phyloP scores from a whole-genome alignment of 2,329 filamentous ascomycete species.

The Phialemonium atrogriseum region DNA sequence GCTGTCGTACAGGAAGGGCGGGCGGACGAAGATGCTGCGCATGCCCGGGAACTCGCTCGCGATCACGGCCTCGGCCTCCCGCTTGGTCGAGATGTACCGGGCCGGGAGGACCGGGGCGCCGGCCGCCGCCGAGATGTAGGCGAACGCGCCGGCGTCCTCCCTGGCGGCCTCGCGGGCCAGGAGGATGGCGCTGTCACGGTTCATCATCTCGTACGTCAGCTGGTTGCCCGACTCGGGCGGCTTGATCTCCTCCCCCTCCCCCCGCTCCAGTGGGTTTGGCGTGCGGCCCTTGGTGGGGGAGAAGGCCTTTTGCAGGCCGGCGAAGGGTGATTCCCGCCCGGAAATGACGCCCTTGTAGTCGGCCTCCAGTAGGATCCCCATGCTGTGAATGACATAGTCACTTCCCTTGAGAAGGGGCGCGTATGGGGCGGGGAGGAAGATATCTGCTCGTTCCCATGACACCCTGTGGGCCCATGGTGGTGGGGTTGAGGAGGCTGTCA shows the following conservation, averaged over 20 bases:
- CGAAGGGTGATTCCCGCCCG: slow-evolving; percentile 73
- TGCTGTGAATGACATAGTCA: slow-evolving; percentile 82
- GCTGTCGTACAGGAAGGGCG: slow-evolving; percentile 83
- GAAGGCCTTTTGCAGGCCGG: slow-evolving; percentile 73
- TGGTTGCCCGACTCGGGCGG: slow-evolving; percentile 42
- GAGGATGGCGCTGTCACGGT: slow-evolving; percentile 78
- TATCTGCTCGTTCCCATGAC: slow-evolving; percentile 80
- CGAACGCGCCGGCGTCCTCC: slow-evolving; percentile 61
- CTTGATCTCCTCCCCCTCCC: slow-evolving; percentile 50
- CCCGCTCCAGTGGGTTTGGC: slow-evolving; percentile 60
- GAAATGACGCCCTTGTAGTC: slow-evolving; percentile 93
- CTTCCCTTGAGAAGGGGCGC: slow-evolving; percentile 65
- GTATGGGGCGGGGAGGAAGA: slow-evolving; percentile 77
- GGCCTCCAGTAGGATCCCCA: slow-evolving; percentile 93
- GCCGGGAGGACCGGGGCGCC: slow-evolving; percentile 77
- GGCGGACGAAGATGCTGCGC: slow-evolving; percentile 73
- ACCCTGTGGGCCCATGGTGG: slow-evolving; percentile 79
- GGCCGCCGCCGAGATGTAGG: slow-evolving; percentile 81
- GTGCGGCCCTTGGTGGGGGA: slow-evolving; percentile 54
- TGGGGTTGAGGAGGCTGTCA: slow-evolving; percentile 61
- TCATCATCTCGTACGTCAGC: slow-evolving; percentile 96
- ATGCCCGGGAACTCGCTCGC: slow-evolving; percentile 63
- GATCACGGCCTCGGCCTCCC: slow-evolving; percentile 78
- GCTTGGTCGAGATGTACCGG: slow-evolving; percentile 85
- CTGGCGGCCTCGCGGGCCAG: slow-evolving; percentile 68